Base-by-base conservation (phyloP, 768 basidiomycete species). In the Rubroboletus pulcherrimus region DNA sequence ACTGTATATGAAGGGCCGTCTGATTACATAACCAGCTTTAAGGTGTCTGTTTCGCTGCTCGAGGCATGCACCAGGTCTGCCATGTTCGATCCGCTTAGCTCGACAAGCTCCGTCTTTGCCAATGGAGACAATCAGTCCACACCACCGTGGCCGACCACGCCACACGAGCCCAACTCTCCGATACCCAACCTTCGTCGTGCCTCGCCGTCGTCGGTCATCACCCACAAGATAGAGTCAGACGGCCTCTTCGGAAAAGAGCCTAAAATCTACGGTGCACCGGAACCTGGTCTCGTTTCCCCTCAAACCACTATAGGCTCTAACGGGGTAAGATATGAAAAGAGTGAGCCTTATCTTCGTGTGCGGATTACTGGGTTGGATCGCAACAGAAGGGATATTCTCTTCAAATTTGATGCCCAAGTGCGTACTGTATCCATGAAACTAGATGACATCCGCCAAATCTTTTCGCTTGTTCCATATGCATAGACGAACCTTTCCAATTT, bases 401-500 rank as follows among this genome's bases (percentile, higher is more conserved):
- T 99, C 68, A 87, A 92, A 68, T 84, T 99, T 58, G 97, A 99
- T 71, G 94, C 93, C 15, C 93, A 96, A 81, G 96, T 95, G 64
- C 51, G 68, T 58, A 40, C 12, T 30, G 3, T 40, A 33, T 38
- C 24, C 37, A 24, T 40, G n/a, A 35, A 56, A 37, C 29, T 17
- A n/a, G 31, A n/a, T 41, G 11, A 2, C 5, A 26, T 56, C 29
- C 10, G 7, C 45, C 57, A n/a, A 41, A 38, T 45, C 0, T 45
- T 57, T 51, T 55, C 21, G 34, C 44, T 45, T 35, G 30, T 35
- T 38, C 51, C 40, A 48, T 37, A 8, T 38, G 17, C 19, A 26
- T 70, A 98, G 95, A 97, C 95, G 40, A 98, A 98, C 70, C 77
- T 98, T 26, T 83, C 92, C 40, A 95, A 92, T 67, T 99, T 93